Evolutionary conservation across 2,329 filamentous ascomycete genomes (phyloP), one percentile per base, ranked within the genome.

Genomic region (Fusarium sterilihyphosum): DNA sequence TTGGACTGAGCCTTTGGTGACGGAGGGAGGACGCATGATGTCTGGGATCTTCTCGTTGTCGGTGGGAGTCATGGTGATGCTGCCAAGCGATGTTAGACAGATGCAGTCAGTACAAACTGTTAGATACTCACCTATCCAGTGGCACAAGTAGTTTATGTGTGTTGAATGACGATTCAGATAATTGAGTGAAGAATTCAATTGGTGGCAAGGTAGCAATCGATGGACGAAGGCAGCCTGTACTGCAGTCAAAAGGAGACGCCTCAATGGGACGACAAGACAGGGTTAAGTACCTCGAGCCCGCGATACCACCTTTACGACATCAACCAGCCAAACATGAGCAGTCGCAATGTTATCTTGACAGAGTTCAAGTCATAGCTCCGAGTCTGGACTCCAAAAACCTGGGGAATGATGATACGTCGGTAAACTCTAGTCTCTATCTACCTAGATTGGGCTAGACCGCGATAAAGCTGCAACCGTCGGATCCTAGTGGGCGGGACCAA

Each of bases 391-490:
- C 18, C 18, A 35, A 37, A 49, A 59, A 59, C 29, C 47, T 26
- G 58, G 47, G 26, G 60, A 50, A 52, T 56, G 52, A 29, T 41
- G 63, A 66, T 66, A 66, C 35, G 60, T 38, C 35, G 47, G 60
- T 54, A 46, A 65, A 56, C 60, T 31, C 31, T 54, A 46, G 56
- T 47, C 47, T 37, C n/a, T 35, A 35, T 35, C 33, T 47, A 14
- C n/a, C 63, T 56, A 16, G 22, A 47, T 46, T 10, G 17, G 63
- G 63, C 29, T 66, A 66, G 63, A 31, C 47, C 5, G 7, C 20
- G 63, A 65, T 66, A 66, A 56, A 47, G 40, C 59, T 66, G 63
- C 63, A 66, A 65, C 63, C 63, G 63, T 66, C 63, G 63, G 63
- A 66, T 47, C 63, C 20, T 26, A 35, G 17, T 8, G 58, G 56